These are phyloP conservation scores for Neofusicoccum umdonicola DNA, from an alignment of 2,329 filamentous ascomycete genomes.

Conservation along the genomic window DNA sequence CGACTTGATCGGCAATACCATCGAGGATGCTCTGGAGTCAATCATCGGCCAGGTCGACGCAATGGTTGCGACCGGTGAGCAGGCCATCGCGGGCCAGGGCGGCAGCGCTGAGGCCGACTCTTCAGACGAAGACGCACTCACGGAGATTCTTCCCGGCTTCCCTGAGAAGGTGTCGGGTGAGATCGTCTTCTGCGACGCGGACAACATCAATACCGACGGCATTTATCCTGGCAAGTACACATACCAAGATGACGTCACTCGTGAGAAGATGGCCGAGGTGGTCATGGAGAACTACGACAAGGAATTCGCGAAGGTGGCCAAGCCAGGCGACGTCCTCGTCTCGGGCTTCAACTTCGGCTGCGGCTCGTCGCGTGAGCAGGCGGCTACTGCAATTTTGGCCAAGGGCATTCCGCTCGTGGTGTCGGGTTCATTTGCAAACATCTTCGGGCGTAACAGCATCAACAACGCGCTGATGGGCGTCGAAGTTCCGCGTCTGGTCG, in stretches of 20 bases:
- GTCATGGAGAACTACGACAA: constrained; percentile 94
- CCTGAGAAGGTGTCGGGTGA: constrained; percentile 79
- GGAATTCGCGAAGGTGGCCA: constrained; percentile 62
- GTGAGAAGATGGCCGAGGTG: constrained; percentile 78
- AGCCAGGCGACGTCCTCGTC: constrained; percentile 76
- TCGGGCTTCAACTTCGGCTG: constrained; percentile 87
- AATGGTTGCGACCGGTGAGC: constrained; percentile 56
- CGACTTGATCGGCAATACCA: constrained; percentile 61
- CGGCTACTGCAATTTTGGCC: constrained; percentile 81
- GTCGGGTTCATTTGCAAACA: constrained; percentile 78
- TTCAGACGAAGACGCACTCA: constrained; percentile 44
- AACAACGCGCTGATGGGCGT: constrained; percentile 75
- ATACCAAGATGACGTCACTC: constrained; percentile 79
- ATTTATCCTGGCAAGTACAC: constrained; percentile 93
- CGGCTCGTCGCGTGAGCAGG: constrained; percentile 78
- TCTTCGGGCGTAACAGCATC: constrained; percentile 75
- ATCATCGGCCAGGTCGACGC: constrained; percentile 67
- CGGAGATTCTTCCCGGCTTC: constrained; percentile 80
- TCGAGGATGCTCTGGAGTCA: constrained; percentile 70
- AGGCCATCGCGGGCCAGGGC: constrained; percentile 38
- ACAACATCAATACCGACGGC: constrained; percentile 87
- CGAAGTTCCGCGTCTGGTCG: constrained; percentile 65
- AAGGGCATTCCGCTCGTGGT: constrained; percentile 79
- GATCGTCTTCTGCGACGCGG: constrained; percentile 81
- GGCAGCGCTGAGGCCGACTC: constrained; percentile 28